These are phyloP conservation scores for Phytophthora capsici DNA, from an alignment of 352 stramenopile species.

Conservation along the genomic window DNA sequence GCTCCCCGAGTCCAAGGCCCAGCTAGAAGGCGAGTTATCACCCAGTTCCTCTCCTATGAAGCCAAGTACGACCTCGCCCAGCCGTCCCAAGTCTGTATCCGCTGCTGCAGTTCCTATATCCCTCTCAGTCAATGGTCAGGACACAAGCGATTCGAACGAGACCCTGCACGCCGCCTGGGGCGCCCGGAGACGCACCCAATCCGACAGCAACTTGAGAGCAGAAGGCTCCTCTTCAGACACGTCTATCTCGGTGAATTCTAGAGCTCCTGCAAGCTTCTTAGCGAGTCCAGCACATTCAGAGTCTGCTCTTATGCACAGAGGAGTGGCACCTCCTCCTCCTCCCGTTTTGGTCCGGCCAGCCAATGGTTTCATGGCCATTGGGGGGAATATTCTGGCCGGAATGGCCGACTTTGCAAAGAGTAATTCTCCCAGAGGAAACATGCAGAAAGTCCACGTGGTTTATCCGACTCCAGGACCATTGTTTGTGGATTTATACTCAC, in stretches of 20 bases:
- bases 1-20: not conserved
- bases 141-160: constrained; percentile 8
- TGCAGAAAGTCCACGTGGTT: constrained; percentile 48
- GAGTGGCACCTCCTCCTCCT: constrained; percentile 4
- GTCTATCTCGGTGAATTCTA: constrained; percentile 8
- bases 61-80: not conserved
- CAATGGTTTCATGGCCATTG: constrained; percentile 50
- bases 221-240: not conserved
- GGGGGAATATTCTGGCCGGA: constrained; percentile 56
- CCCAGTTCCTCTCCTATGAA: constrained; percentile 11
- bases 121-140: constrained; percentile 9
- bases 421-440: constrained; percentile 25
- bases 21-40: constrained; percentile 37
- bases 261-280: constrained; percentile 10
- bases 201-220: constrained; percentile 43
- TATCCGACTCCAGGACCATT: constrained; percentile 60
- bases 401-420: constrained; percentile 37
- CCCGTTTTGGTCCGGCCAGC: constrained; percentile 39
- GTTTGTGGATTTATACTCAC: constrained; percentile 81
- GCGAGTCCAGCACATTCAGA: constrained; percentile 34
- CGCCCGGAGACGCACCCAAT: constrained; percentile 62
- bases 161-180: constrained; percentile 12
- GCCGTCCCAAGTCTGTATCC: constrained; percentile 27
- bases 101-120: constrained; percentile 9
- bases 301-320: constrained; percentile 30